phyloP scores from a whole-genome alignment of 768 basidiomycete species.

The Leccinum subtestaceum region DNA sequence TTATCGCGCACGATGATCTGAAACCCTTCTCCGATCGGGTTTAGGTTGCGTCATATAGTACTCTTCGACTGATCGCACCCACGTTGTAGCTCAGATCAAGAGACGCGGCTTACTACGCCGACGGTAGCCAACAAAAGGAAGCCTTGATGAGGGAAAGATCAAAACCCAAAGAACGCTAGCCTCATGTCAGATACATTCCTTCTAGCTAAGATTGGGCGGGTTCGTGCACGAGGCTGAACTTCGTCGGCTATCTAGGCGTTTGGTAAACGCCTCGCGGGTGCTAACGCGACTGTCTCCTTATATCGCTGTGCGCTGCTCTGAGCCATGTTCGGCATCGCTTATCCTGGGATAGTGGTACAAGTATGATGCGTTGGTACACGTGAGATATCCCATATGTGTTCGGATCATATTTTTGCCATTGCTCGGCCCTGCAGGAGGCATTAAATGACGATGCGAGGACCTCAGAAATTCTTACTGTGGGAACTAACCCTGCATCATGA shows the following conservation, averaged over 20 bases:
- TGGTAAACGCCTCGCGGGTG: constrained; percentile 13
- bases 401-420: constrained; percentile 5
- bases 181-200: constrained; percentile 14
- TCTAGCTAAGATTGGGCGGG: not conserved
- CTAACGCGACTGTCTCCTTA: not conserved
- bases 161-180: not conserved
- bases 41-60: not conserved
- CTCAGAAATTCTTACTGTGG: not conserved
- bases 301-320: not conserved
- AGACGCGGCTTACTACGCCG: not conserved
- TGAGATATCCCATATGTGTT: constrained; percentile 1
- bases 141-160: constrained; percentile 10
- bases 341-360: not conserved
- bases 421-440: not conserved
- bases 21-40: not conserved
- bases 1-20: not conserved
- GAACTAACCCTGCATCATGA: not conserved
- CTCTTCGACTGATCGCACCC: not conserved
- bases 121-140: constrained; percentile 18
- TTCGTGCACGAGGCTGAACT: not conserved
- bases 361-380: not conserved
- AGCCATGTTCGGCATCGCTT: constrained; percentile 11
- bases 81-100: not conserved
- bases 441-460: not conserved
- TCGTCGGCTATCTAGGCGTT: not conserved